Base-by-base conservation (phyloP, 2,329 filamentous ascomycete genomes). In the Chaetomiaceae sp. region DNA sequence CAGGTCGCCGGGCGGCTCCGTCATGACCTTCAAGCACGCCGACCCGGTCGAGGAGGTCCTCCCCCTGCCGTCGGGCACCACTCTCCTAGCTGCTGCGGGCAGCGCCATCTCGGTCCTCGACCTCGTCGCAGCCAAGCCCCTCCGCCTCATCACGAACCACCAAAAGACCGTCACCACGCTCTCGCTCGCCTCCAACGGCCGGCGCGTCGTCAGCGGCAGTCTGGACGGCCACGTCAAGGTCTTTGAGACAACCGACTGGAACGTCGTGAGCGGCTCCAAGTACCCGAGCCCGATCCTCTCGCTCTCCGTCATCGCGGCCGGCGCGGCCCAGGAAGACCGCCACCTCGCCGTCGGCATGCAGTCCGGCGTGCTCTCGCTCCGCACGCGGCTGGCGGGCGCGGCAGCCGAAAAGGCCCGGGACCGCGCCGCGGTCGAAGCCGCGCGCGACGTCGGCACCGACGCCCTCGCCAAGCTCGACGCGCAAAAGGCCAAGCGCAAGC, bases 141-240 rank as follows among this genome's bases (percentile, higher is more conserved):
- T 96, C 51, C 86, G 90, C 60, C 76, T 95, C 64, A 85, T 99
- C 56, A 85, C 85, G 60, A 97, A 95, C 66, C 93, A 99, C 70
- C 93, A 99, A 66, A 99, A 97, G 81, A 96, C 93, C 0, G 91
- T 99, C 54, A 97, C 93, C 0, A 85, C 87, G 7, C 77, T 99
- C 48, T 85, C 86, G 45, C 74, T 95, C 30, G 91, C 90, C 7
- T 91, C 89, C 39, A 82, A 87, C 59, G 88, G 87, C 41, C 82
- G 82, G 44, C 82, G 93, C 44, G 77, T 99, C 50, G 80, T 99
- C 48, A 91, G 86, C 58, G 93, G 90, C 68, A 90, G 86, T 17
- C 77, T 99, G 40, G 93, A 99, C 67, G 95, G 93, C 9, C 93
- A 97, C 69, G 85, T 97, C 72, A 99, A 99, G 72, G 83, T 99